These are phyloP conservation scores for Peronospora destructor DNA, from an alignment of 352 stramenopile genomes.

Conservation along the genomic window DNA sequence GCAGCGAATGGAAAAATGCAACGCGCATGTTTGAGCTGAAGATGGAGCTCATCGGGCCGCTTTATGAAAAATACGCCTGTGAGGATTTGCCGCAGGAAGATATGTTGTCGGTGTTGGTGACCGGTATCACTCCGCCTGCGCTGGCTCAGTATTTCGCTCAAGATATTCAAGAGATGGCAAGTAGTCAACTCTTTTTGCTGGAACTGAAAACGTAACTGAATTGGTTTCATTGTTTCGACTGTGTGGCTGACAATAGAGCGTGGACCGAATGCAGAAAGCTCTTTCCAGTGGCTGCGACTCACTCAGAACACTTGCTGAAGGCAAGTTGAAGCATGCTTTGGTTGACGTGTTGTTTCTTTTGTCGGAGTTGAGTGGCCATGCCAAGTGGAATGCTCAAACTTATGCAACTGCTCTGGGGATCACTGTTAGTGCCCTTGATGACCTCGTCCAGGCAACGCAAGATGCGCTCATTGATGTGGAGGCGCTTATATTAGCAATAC, in stretches of 20 bases:
- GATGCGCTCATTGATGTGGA: conserved; percentile 44
- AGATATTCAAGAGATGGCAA: conserved; percentile 76
- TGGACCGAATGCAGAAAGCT: conserved; percentile 53
- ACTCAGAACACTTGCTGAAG: conserved; percentile 26
- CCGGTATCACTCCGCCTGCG: conserved; percentile 51
- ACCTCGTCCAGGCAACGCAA: conserved; percentile 26
- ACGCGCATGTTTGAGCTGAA: conserved; percentile 72
- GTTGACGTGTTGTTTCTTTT: conserved; percentile 39
- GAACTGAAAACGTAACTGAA: background rate
- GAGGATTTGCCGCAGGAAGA: conserved; percentile 58
- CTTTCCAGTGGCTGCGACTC: conserved; percentile 38
- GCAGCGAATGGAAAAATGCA: conserved; percentile 69
- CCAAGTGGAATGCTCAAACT: conserved; percentile 34
- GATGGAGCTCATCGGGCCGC: conserved; percentile 57
- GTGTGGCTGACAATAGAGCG: conserved; percentile 27
- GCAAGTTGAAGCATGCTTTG: conserved; percentile 34
- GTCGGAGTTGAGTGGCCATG: conserved; percentile 47
- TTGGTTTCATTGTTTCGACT: background rate
- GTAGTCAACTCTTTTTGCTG: conserved; percentile 2
- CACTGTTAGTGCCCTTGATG: conserved; percentile 26
- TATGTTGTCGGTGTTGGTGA: conserved; percentile 59
- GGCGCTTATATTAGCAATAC: conserved; percentile 29
- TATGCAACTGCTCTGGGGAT: conserved; percentile 41
- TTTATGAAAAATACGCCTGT: conserved; percentile 74
- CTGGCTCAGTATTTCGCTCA: conserved; percentile 75